Base-by-base conservation (phyloP, 805 yeast species). In the Jamesozyma jinghongensis region DNA sequence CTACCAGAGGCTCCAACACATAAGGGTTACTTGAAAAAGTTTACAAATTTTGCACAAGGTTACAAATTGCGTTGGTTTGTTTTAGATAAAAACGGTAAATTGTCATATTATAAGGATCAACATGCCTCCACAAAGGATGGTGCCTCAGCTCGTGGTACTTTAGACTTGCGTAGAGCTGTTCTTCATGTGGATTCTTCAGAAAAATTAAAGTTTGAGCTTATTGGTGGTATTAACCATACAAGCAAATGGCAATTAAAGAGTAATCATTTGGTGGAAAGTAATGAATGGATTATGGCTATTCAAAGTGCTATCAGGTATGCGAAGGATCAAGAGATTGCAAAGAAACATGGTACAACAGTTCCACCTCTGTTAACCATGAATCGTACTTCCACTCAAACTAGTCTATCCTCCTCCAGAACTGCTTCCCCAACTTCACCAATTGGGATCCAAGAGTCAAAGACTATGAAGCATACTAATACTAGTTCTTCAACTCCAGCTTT, bases 31-130 rank as follows among this genome's bases (percentile, higher is more conserved):
- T 70, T 92, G 46, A 81, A 87, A 52, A 92, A 92, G 59, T 92
- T 96, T 95, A 92, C 99, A 8, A 92, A 94, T 59, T 85, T 88
- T 61, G 95, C 97, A 1, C 77, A 86, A 29, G 99, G 99, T 19
- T 92, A 90, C 62, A 90, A 90, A 57, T 68, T 90, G 40, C 79
- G 99, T 45, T 92, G 94, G 82, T 92, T 92, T 61, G 84, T 85
- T 3, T 68, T 92, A 48, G 92, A 85, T 53, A 65, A 71, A 12
- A 77, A 81, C 53, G 97, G 97, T 5, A 73, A 81, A 22, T 68
- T 92, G 37, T 82, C 94, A 1, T 92, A 92, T 63, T 92, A 85
- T 66, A 82, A 90, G 54, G 77, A 81, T 38, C 97, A 92, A 52
- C 90, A 83, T 46, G 97, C 90, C 54, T 36, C 42, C 10, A 79